Evolutionary conservation across 441 rosid genomes (phyloP).

Genomic region (Pelargonium australe): DNA sequence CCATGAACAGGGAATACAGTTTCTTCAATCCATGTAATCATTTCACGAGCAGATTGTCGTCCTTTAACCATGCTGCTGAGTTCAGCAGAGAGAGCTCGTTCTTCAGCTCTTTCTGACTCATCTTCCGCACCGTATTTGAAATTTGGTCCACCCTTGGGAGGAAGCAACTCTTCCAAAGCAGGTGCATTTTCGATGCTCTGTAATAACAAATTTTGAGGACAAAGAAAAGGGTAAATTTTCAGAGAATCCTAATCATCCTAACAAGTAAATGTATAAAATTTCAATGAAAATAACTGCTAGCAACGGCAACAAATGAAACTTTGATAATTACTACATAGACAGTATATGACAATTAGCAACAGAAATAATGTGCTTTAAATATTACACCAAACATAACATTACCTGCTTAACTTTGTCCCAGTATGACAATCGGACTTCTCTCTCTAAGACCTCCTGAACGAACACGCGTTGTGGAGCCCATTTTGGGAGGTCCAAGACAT

Average conservation of each 20-base stretch:
- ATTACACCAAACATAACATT: conserved; percentile 9
- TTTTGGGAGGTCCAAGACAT: conserved; percentile 86
- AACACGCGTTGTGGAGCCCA: conserved; percentile 99
- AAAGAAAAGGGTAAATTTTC: background rate
- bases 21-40: conserved; percentile 81
- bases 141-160: conserved; percentile 70
- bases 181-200: conserved; percentile 94
- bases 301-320: too few relatives aligned
- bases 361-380: background rate
- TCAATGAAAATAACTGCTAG: background rate
- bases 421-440: conserved; percentile 96
- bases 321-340: too few relatives aligned
- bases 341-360: too few relatives aligned
- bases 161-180: conserved; percentile 85
- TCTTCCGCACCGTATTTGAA: conserved; percentile 62
- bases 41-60: conserved; percentile 68
- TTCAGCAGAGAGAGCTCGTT: conserved; percentile 65
- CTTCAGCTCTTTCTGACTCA: conserved; percentile 67
- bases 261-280: conserved; percentile 4
- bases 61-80: conserved; percentile 79
- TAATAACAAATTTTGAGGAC: conserved; percentile 20
- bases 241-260: background rate
- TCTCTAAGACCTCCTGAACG: conserved; percentile 97
- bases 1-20: conserved; percentile 63
- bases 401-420: conserved; percentile 99